Percentiles rank a stretch among this genome's conserved stretches.
phyloP scores from a whole-genome alignment of 179 eudicot genomes.

The Vitellaria paradoxa region DNA sequence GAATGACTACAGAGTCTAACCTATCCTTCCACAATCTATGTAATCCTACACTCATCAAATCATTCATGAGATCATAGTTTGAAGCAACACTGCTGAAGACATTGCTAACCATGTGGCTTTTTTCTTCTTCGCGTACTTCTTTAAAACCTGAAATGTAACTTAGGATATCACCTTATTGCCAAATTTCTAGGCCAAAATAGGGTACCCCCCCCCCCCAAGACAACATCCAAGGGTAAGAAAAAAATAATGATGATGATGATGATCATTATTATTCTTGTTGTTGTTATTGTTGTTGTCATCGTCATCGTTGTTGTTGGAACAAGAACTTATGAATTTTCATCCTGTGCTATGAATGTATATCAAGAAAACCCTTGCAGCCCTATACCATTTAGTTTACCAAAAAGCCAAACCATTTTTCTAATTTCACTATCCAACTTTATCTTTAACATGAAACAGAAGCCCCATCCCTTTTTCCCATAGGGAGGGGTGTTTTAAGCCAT shows the following conservation, averaged over 20 bases:
- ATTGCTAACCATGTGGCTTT: constrained; percentile 86
- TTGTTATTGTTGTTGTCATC: neutral
- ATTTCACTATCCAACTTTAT: too few relatives aligned
- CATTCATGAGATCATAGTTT: constrained; percentile 93
- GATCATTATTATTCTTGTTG: neutral
- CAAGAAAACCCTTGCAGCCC: too few relatives aligned
- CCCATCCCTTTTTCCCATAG: too few relatives aligned
- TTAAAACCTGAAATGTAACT: constrained; percentile 59
- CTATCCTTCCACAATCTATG: constrained; percentile 97
- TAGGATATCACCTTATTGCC: neutral
- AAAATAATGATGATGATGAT: neutral
- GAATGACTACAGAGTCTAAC: constrained; percentile 25
- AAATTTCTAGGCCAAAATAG: too few relatives aligned
- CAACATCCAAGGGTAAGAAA: neutral
- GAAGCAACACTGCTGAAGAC: constrained; percentile 89
- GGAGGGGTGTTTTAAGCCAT: too few relatives aligned
- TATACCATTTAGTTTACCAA: too few relatives aligned
- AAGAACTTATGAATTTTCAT: too few relatives aligned
- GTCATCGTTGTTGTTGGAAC: too few relatives aligned
- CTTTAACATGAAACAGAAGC: too few relatives aligned
- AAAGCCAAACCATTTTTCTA: too few relatives aligned
- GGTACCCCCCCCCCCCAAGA: too few relatives aligned
- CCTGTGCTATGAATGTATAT: too few relatives aligned
- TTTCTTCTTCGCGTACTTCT: constrained; percentile 84
- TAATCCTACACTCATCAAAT: constrained; percentile 88